Evolutionary conservation across 2,329 filamentous ascomycete species (phyloP).

Genomic region (Atkinsonella hypoxylon): DNA sequence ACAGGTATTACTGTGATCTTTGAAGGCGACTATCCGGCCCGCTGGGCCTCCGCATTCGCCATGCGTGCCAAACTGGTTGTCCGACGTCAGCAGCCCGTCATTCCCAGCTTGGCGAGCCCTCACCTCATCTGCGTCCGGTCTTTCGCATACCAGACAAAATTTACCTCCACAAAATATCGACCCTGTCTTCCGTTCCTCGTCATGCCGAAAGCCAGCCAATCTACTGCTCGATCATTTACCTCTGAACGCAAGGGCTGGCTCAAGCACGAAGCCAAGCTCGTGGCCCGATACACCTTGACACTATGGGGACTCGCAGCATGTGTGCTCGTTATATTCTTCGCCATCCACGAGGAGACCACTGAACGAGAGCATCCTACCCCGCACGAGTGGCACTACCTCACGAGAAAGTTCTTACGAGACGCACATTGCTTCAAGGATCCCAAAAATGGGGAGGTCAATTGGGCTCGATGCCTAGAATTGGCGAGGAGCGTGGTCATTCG

Average conservation of each 20-base stretch:
- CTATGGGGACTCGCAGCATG: conserved; percentile 53
- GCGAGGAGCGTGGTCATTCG: conserved; percentile 48
- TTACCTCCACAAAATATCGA: conserved; percentile 18
- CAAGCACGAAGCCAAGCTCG: conserved; percentile 57
- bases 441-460: conserved; percentile 46
- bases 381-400: conserved; percentile 65
- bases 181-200: conserved; percentile 36
- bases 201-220: conserved; percentile 34
- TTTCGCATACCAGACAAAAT: conserved; percentile 17
- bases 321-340: conserved; percentile 48
- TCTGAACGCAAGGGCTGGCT: conserved; percentile 63
- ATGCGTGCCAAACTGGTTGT: conserved; percentile 30
- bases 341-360: conserved; percentile 59
- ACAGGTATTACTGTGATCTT: too few relatives aligned
- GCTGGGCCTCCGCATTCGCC: conserved; percentile 6
- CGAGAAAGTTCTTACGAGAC: conserved; percentile 54
- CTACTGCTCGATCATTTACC: conserved; percentile 61
- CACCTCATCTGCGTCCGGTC: conserved; percentile 14
- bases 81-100: conserved; percentile 13
- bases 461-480: conserved; percentile 52
- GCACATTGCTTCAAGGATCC: conserved; percentile 48
- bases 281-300: conserved; percentile 53
- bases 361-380: conserved; percentile 73
- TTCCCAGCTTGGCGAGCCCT: conserved; percentile 9
- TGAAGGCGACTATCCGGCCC: not conserved